phyloP scores from a whole-genome alignment of 1,284 basidiomycete genomes.

The Cryptococcus sp. region DNA sequence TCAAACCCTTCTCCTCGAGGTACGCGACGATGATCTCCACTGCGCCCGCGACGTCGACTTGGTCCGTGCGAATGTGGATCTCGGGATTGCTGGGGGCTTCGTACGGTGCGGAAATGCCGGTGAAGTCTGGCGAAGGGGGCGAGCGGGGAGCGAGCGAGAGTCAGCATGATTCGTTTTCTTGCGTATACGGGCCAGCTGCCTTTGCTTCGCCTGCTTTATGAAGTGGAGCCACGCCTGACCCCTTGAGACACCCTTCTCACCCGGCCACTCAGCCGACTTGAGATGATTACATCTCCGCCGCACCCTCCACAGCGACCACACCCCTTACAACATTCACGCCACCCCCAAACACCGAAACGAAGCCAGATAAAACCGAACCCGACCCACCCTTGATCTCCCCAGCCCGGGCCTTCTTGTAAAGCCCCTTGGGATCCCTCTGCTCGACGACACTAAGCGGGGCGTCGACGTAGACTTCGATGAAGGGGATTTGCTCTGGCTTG shows the following conservation, averaged over 20 bases:
- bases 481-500: conserved; percentile 61
- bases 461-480: conserved; percentile 94
- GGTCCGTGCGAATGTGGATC: conserved; percentile 88
- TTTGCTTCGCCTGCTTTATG: no score
- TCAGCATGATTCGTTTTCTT: no score
- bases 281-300: no score
- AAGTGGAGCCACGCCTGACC: no score
- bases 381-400: conserved; percentile 91
- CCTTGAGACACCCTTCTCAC: no score
- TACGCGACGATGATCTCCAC: conserved; percentile 82
- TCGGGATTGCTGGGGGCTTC: conserved; percentile 85
- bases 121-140: conserved; percentile 71
- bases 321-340: no score
- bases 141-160: neutral
- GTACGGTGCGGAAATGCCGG: conserved; percentile 96
- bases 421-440: conserved; percentile 91
- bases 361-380: no score
- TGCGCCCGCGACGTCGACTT: conserved; percentile 74
- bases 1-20: conserved; percentile 62
- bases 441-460: conserved; percentile 88
- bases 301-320: no score
- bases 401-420: conserved; percentile 95
- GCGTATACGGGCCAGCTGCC: no score
- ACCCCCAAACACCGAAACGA: no score
- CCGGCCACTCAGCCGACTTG: no score